phyloP scores from a whole-genome alignment of 768 basidiomycete genomes.

The Russula griseocarnosa region DNA sequence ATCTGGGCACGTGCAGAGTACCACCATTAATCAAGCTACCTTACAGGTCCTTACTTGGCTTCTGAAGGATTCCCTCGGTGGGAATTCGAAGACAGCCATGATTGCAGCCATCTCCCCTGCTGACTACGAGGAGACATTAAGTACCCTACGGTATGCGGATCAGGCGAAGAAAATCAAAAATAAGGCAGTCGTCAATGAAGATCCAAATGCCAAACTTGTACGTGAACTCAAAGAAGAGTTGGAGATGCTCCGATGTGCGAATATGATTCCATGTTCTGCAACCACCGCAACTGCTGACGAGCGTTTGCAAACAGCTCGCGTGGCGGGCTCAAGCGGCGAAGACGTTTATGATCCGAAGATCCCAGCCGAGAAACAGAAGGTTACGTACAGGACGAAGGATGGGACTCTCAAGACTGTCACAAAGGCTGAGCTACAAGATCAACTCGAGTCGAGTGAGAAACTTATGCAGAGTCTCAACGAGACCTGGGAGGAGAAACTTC shows the following conservation, averaged over 20 bases:
- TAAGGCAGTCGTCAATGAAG: slow-evolving; percentile 98
- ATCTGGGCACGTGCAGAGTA: neutral
- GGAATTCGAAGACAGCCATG: slow-evolving; percentile 98
- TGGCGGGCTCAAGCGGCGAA: slow-evolving; percentile 63
- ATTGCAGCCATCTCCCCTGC: slow-evolving; percentile 99
- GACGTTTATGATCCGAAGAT: slow-evolving; percentile 81
- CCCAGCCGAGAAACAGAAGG: slow-evolving; percentile 92
- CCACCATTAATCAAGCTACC: neutral
- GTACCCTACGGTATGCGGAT: slow-evolving; percentile 96
- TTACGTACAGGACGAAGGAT: slow-evolving; percentile 89
- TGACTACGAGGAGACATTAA: slow-evolving; percentile 96
- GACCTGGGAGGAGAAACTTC: slow-evolving; percentile 95
- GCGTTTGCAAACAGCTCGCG: slow-evolving; percentile 52
- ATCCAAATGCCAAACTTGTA: slow-evolving; percentile 98
- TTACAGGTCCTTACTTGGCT: slow-evolving; percentile 92
- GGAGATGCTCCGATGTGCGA: slow-evolving; percentile 77
- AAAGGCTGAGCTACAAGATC: slow-evolving; percentile 96
- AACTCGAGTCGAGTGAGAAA: slow-evolving; percentile 93
- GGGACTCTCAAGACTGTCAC: slow-evolving; percentile 93
- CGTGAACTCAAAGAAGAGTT: slow-evolving; percentile 98
- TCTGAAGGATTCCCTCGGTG: slow-evolving; percentile 94
- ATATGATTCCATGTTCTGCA: slow-evolving; percentile 23
- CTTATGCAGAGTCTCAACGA: slow-evolving; percentile 90
- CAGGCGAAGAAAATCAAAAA: slow-evolving; percentile 99
- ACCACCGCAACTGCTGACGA: slow-evolving; percentile 20